Conservation (phyloP, 2,329 filamentous ascomycete species). For the Dactylellina parvicollis region DNA sequence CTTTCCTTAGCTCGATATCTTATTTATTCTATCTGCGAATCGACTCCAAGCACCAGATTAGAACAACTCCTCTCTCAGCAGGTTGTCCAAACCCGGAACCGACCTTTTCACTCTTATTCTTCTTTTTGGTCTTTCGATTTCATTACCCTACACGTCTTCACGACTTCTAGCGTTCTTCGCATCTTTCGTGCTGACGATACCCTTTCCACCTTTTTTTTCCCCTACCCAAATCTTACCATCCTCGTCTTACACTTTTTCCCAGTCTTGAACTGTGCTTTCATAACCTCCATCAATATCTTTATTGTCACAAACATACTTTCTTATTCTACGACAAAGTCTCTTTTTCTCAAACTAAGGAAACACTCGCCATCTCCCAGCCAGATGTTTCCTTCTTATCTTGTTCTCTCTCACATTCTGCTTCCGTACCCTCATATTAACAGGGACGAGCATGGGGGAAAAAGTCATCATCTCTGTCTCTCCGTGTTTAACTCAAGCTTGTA, state of each 20-base stretch:
- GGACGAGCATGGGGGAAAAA: slow-evolving; percentile 14
- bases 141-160: background rate
- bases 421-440: background rate
- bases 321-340: no score
- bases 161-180: background rate
- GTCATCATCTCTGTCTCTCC: slow-evolving; percentile 1
- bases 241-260: background rate
- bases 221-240: background rate
- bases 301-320: no score
- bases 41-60: no score
- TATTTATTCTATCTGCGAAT: no score
- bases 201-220: background rate
- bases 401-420: background rate
- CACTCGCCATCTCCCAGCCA: background rate
- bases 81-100: no score
- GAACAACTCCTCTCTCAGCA: no score
- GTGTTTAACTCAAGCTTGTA: slow-evolving; percentile 19
- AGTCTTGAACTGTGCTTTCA: no score
- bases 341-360: no score
- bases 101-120: no score
- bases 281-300: no score
- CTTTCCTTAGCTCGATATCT: no score
- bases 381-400: background rate
- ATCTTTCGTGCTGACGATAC: slow-evolving; percentile 1
- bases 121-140: background rate